These are phyloP conservation scores for Avena sativa DNA, from an alignment of 176 grass and related monocot genomes.

Conservation along the genomic window DNA sequence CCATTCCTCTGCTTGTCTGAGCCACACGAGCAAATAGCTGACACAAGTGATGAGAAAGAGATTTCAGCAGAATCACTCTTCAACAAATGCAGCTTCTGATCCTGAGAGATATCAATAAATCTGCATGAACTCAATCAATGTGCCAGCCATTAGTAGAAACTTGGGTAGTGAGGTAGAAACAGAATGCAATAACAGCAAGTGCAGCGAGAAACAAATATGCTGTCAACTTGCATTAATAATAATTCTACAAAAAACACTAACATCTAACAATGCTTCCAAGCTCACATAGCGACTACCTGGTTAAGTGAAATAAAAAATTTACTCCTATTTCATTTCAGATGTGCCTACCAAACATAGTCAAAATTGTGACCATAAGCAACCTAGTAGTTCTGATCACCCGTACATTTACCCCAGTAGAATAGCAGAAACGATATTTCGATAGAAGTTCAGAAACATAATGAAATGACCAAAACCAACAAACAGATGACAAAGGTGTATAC, in stretches of 20 bases:
- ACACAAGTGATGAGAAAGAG: slow-evolving; percentile 91
- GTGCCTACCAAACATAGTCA: slow-evolving; percentile 4
- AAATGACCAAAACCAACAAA: slow-evolving; percentile 22
- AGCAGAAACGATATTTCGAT: slow-evolving; percentile 25
- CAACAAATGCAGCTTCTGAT: slow-evolving; percentile 89
- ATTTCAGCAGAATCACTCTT: slow-evolving; percentile 80
- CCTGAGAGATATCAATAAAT: slow-evolving; percentile 85
- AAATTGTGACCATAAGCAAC: slow-evolving; percentile 2
- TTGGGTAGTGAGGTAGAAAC: background rate
- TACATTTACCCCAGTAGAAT: slow-evolving; percentile 1
- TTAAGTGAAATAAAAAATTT: slow-evolving; percentile 21
- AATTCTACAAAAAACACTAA: slow-evolving; percentile 22
- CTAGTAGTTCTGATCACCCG: background rate
- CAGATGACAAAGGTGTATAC: slow-evolving; percentile 50
- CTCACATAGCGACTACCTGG: background rate
- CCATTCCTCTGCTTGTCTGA: slow-evolving; percentile 59
- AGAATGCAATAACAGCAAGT: slow-evolving; percentile 24
- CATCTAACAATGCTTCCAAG: slow-evolving; percentile 23
- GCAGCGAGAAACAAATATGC: slow-evolving; percentile 25
- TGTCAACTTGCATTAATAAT: background rate
- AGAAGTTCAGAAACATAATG: slow-evolving; percentile 12
- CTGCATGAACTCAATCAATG: slow-evolving; percentile 58
- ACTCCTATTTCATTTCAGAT: slow-evolving; percentile 23
- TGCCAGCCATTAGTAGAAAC: slow-evolving; percentile 23
- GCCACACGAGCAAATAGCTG: slow-evolving; percentile 93